These are phyloP conservation scores for Talaromyces sp. DNA, from an alignment of 2,329 filamentous ascomycete genomes.

Conservation along the genomic window DNA sequence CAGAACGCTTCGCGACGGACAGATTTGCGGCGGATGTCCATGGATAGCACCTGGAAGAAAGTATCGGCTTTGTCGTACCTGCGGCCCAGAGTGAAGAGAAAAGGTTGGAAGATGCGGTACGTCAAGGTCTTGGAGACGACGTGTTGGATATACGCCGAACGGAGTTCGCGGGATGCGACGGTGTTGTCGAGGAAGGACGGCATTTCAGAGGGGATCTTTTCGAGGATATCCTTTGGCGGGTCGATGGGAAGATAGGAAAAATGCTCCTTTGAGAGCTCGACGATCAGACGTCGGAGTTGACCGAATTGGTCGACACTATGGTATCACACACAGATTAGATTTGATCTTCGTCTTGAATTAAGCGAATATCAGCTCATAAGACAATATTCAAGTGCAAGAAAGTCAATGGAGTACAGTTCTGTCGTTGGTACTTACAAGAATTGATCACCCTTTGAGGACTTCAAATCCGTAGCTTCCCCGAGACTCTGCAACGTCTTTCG, in stretches of 20 bases:
- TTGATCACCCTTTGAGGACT: slow-evolving; percentile 46
- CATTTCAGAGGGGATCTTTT: slow-evolving; percentile 51
- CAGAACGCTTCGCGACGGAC: slow-evolving; percentile 56
- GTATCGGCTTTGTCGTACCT: slow-evolving; percentile 55
- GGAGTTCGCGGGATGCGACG: slow-evolving; percentile 49
- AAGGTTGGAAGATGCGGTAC: slow-evolving; percentile 55
- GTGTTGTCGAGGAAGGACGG: slow-evolving; percentile 55
- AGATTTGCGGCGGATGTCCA: slow-evolving; percentile 55
- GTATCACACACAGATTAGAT: slow-evolving; percentile 5
- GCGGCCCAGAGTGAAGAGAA: slow-evolving; percentile 54
- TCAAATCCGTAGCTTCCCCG: slow-evolving; percentile 51
- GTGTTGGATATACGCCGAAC: slow-evolving; percentile 53
- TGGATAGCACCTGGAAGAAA: slow-evolving; percentile 53
- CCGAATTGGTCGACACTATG: slow-evolving; percentile 52
- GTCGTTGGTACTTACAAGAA: slow-evolving; percentile 45
- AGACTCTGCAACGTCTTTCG: slow-evolving; percentile 50
- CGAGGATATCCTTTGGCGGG: slow-evolving; percentile 49
- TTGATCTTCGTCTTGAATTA: neutral
- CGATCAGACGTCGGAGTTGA: slow-evolving; percentile 50
- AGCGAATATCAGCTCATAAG: neutral
- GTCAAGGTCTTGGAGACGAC: slow-evolving; percentile 56
- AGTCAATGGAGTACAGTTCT: neutral
- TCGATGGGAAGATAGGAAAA: slow-evolving; percentile 52
- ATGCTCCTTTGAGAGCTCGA: slow-evolving; percentile 50
- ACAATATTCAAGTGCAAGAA: neutral